Base-by-base conservation (phyloP, 2,329 filamentous ascomycete species). In the Xylaria hypoxylon region DNA sequence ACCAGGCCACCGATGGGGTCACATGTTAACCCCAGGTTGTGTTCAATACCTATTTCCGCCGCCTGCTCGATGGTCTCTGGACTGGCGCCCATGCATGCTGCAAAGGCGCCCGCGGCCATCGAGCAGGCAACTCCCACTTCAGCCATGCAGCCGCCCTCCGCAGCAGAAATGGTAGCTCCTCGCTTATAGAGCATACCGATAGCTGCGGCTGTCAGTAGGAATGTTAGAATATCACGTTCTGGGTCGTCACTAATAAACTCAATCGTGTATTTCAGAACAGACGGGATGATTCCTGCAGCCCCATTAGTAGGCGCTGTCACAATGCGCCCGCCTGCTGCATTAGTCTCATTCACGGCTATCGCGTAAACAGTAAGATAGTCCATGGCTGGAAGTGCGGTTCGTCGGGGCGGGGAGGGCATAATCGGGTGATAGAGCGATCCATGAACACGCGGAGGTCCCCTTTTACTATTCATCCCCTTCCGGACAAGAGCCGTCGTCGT, bases 171-270 rank as follows among this genome's bases (percentile, higher is more conserved):
- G 22, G 82, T 85, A 0, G 83, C 83, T 3, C 83, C 83, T 19
- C 83, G 82, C 77, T 85, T 85, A 77, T 84, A 85, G 24, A 85
- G 78, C 83, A 85, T 85, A 51, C 83, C 83, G 24, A 85, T 83
- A 5, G 83, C 83, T 0, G 83, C 78, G 1, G 83, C 80, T 1
- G 83, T 85, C 1, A 85, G 77, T 0, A 85, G 74, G 72, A 85
- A 85, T 0, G 82, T 85, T 4, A 81, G 77, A 11, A 84, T 78
- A 62, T 85, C 83, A 50, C 83, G 82, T 64, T 85, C 82, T 1
- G 80, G 75, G 44, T 84, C 82, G 67, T 85, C 83, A 71, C 82
- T 84, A 72, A 85, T 78, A 65, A 85, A 85, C 68, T 85, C 83
- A 62, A 83, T 72, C 1, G 79, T 80, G 73, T 85, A 85, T 68